phyloP scores from a whole-genome alignment of 179 eudicot genomes.

The Heliamphora pulchella region DNA sequence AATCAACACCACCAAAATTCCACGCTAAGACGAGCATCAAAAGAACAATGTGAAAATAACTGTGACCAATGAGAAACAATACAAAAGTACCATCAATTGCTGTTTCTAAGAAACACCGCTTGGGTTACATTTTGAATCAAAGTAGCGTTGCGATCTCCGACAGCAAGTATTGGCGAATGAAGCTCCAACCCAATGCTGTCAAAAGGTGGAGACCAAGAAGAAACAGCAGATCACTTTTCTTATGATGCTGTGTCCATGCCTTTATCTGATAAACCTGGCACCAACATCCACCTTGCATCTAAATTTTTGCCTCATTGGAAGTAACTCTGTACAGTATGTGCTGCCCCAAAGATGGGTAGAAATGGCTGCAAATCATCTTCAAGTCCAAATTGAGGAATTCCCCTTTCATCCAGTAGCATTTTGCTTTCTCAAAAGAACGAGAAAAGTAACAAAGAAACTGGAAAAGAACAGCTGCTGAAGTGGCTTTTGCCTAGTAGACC shows the following conservation, averaged over 20 bases:
- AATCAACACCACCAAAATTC: slow-evolving; percentile 9
- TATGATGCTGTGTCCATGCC: not conserved
- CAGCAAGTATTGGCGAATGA: not conserved
- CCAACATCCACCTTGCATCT: not conserved
- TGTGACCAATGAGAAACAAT: slow-evolving; percentile 9
- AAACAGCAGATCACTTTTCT: not conserved
- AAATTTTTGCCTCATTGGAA: not conserved
- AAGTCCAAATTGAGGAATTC: not conserved
- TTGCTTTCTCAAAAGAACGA: slow-evolving; percentile 2
- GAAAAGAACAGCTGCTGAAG: slow-evolving; percentile 8
- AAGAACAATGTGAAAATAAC: not conserved
- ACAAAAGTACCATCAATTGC: slow-evolving; percentile 6
- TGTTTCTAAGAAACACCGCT: slow-evolving; percentile 3
- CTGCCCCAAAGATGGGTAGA: not conserved
- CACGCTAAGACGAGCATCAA: not conserved
- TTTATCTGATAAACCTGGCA: not conserved
- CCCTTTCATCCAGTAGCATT: slow-evolving; percentile 10
- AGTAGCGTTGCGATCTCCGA: not conserved
- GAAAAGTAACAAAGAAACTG: not conserved
- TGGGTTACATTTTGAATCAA: no score
- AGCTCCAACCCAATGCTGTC: not conserved
- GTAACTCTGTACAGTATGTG: slow-evolving; percentile 18
- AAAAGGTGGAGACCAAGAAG: slow-evolving; percentile 13
- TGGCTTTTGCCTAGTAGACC: slow-evolving; percentile 7
- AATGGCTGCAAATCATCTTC: not conserved